Evolutionary conservation across 176 grass and related monocot species (phyloP).

Genomic region (Aegilops tauschii): DNA sequence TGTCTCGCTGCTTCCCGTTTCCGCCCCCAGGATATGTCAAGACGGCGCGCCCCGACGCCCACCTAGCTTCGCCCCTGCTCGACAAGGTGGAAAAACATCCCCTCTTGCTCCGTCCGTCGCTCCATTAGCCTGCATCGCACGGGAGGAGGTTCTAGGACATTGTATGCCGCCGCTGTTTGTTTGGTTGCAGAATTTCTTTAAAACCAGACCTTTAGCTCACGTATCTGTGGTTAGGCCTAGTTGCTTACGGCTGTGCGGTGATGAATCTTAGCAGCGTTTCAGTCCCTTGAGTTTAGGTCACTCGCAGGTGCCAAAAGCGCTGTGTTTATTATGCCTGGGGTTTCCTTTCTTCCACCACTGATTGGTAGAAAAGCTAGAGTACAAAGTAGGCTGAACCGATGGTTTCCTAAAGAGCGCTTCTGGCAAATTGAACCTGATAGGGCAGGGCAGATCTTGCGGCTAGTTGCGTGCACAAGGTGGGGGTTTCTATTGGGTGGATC

Average conservation of each 20-base stretch:
- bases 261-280: not conserved
- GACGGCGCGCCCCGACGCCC: conserved; percentile 50
- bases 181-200: not conserved
- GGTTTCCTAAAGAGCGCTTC: not conserved
- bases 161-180: not conserved
- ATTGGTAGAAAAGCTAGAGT: not conserved
- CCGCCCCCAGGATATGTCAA: conserved; percentile 79
- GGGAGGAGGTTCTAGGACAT: not conserved
- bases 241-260: not conserved
- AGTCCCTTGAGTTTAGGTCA: not conserved
- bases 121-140: not conserved
- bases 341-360: not conserved
- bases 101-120: conserved; percentile 9
- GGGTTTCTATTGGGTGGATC: not conserved
- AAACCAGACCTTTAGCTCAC: not conserved
- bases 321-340: not conserved
- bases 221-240: not conserved
- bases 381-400: not conserved
- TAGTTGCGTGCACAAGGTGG: not conserved
- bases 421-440: not conserved
- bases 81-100: conserved; percentile 41
- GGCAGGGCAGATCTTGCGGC: not conserved
- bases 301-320: not conserved
- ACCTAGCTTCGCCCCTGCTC: conserved; percentile 31
- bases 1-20: conserved; percentile 88